Conservation (phyloP, 2,329 filamentous ascomycete genomes). For the Dothideomycetidae sp. region DNA sequence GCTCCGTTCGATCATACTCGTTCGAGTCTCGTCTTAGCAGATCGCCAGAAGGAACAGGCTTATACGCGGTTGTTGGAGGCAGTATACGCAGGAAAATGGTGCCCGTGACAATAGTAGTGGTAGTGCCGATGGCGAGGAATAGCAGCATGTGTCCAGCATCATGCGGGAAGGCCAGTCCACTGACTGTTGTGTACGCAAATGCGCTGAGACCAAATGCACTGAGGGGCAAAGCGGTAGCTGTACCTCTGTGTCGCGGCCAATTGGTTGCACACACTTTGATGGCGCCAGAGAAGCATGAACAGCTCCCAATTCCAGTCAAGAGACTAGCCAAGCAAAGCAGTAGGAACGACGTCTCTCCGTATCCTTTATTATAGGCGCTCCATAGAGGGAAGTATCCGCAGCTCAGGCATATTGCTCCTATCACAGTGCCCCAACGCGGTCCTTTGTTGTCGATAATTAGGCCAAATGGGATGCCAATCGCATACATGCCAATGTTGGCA, state of each 20-base stretch:
- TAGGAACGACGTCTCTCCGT: slow-evolving; percentile 40
- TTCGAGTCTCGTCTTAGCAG: slow-evolving; percentile 31
- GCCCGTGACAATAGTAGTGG: slow-evolving; percentile 55
- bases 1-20: slow-evolving; percentile 33
- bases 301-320: slow-evolving; percentile 76
- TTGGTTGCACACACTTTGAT: slow-evolving; percentile 79
- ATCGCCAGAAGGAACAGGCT: slow-evolving; percentile 37
- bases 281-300: slow-evolving; percentile 75
- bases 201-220: slow-evolving; percentile 90
- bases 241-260: slow-evolving; percentile 81
- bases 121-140: slow-evolving; percentile 67
- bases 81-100: slow-evolving; percentile 77
- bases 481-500: slow-evolving; percentile 90
- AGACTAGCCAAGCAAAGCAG: slow-evolving; percentile 70
- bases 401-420: slow-evolving; percentile 58
- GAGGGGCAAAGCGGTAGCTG: slow-evolving; percentile 83
- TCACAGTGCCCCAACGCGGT: slow-evolving; percentile 61
- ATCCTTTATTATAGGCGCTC: slow-evolving; percentile 57
- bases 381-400: slow-evolving; percentile 79
- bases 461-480: slow-evolving; percentile 74
- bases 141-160: slow-evolving; percentile 71
- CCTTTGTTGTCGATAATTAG: slow-evolving; percentile 74
- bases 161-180: slow-evolving; percentile 64
- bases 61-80: slow-evolving; percentile 43
- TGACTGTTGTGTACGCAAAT: slow-evolving; percentile 82